Evolutionary conservation across 208 protist species (phyloP).

Genomic region (Crithidia bombi): DNA sequence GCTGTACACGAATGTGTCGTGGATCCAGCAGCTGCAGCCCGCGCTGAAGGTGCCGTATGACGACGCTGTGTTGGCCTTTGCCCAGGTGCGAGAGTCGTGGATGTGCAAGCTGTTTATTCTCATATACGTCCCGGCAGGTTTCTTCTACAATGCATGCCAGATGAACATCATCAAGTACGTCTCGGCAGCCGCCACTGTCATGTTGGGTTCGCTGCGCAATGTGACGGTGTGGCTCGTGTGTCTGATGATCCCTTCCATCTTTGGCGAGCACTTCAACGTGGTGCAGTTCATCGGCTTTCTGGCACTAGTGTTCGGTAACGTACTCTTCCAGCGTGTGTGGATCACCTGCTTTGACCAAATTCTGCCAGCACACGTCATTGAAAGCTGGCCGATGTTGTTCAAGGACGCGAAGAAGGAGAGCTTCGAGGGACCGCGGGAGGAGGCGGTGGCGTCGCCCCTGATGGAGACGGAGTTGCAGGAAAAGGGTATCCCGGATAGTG

Average conservation of each 20-base stretch:
- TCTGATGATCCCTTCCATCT: slow-evolving; percentile 60
- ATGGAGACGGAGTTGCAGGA: slow-evolving; percentile 12
- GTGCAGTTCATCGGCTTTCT: slow-evolving; percentile 75
- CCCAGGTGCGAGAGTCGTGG: slow-evolving; percentile 47
- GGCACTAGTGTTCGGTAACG: slow-evolving; percentile 61
- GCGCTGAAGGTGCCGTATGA: slow-evolving; percentile 60
- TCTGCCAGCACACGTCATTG: slow-evolving; percentile 39
- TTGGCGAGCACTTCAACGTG: slow-evolving; percentile 68
- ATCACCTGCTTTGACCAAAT: slow-evolving; percentile 48
- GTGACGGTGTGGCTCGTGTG: slow-evolving; percentile 71
- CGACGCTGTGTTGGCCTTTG: slow-evolving; percentile 69
- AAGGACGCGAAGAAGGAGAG: slow-evolving; percentile 9
- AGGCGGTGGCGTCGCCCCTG: not conserved
- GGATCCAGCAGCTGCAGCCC: slow-evolving; percentile 30
- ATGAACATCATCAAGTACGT: slow-evolving; percentile 74
- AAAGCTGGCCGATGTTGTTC: slow-evolving; percentile 45
- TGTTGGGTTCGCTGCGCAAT: slow-evolving; percentile 78
- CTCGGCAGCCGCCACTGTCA: slow-evolving; percentile 69
- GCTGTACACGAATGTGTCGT: slow-evolving; percentile 28
- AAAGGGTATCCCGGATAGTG: not conserved
- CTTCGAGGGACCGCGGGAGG: not conserved
- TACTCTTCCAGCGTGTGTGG: slow-evolving; percentile 68
- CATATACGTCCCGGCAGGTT: slow-evolving; percentile 54
- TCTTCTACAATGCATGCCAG: slow-evolving; percentile 72
- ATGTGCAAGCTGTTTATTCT: slow-evolving; percentile 51